phyloP scores from a whole-genome alignment of 2,329 filamentous ascomycete species.

The Allantophomopsis lycopodina region DNA sequence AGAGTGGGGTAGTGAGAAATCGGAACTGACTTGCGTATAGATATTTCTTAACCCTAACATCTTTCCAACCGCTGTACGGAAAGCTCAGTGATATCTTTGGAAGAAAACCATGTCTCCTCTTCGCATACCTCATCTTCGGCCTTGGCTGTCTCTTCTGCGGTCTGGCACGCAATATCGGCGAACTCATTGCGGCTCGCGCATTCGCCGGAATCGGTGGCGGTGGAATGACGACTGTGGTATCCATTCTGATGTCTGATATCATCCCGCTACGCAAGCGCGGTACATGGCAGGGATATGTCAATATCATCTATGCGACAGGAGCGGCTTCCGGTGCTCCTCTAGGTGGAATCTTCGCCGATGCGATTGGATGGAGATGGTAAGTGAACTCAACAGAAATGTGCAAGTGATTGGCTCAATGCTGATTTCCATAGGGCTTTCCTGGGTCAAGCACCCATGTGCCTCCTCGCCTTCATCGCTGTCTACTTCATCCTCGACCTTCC shows the following conservation, averaged over 20 bases:
- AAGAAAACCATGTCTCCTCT: slow-evolving; percentile 50
- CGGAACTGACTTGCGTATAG: slow-evolving; percentile 15
- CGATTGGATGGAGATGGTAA: slow-evolving; percentile 62
- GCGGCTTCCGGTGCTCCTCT: slow-evolving; percentile 55
- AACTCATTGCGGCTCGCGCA: slow-evolving; percentile 50
- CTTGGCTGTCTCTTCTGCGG: slow-evolving; percentile 50
- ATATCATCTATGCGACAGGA: slow-evolving; percentile 58
- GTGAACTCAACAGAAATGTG: slow-evolving; percentile 6
- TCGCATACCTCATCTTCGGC: slow-evolving; percentile 50
- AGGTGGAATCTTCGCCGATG: slow-evolving; percentile 58
- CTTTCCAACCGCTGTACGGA: slow-evolving; percentile 63
- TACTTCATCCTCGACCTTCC: slow-evolving; percentile 49
- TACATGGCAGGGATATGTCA: slow-evolving; percentile 60
- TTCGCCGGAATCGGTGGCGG: slow-evolving; percentile 50
- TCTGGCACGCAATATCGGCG: slow-evolving; percentile 45
- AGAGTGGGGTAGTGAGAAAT: too few species aligned
- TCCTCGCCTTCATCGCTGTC: slow-evolving; percentile 51
- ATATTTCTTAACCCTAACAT: slow-evolving; percentile 62
- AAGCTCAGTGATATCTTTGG: slow-evolving; percentile 61
- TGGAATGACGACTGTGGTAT: slow-evolving; percentile 57
- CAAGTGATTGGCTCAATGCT: neutral
- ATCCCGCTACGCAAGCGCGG: slow-evolving; percentile 57
- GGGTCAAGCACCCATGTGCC: slow-evolving; percentile 53
- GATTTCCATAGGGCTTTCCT: slow-evolving; percentile 46
- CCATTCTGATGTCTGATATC: slow-evolving; percentile 58